phyloP scores from a whole-genome alignment of 1,284 basidiomycete species.

The Ceratorhiza oryzae-sativae region DNA sequence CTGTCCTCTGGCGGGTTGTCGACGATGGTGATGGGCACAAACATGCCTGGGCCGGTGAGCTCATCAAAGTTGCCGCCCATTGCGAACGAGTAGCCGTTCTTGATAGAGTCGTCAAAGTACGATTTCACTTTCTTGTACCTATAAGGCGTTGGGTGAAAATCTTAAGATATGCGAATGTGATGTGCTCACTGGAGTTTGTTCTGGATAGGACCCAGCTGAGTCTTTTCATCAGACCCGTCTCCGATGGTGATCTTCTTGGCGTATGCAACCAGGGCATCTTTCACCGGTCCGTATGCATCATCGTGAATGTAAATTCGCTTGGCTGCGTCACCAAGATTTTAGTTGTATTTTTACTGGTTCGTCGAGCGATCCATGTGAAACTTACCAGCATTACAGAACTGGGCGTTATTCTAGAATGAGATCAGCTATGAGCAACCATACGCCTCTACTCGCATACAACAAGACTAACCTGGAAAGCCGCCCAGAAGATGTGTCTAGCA shows the following conservation, averaged over 20 bases:
- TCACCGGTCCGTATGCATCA: conserved; percentile 21
- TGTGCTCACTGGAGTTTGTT: conserved; percentile 16
- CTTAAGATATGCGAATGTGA: not conserved
- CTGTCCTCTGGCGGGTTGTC: conserved; percentile 35
- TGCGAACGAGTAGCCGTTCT: conserved; percentile 33
- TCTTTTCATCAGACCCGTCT: conserved; percentile 23
- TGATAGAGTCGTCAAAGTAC: conserved; percentile 21
- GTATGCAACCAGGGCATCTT: conserved; percentile 24
- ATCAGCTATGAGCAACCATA: not conserved
- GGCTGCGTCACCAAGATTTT: not conserved
- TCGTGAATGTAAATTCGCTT: conserved; percentile 35
- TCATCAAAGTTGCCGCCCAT: conserved; percentile 33
- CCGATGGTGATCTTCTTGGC: conserved; percentile 19
- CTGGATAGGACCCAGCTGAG: conserved; percentile 31
- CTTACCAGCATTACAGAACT: conserved; percentile 37
- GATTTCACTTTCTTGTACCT: conserved; percentile 23
- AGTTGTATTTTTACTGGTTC: not conserved
- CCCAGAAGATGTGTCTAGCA: conserved; percentile 34
- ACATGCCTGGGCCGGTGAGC: conserved; percentile 18
- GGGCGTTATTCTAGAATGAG: conserved; percentile 30
- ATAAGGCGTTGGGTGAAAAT: not conserved
- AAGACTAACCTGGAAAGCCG: conserved; percentile 28
- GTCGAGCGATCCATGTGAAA: not conserved
- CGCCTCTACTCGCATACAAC: not conserved
- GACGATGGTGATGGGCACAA: conserved; percentile 35